Percentiles rank a stretch among this genome's conserved stretches.
Conservation (phyloP, 768 basidiomycete genomes). For the Rhodotorula graminis region DNA sequence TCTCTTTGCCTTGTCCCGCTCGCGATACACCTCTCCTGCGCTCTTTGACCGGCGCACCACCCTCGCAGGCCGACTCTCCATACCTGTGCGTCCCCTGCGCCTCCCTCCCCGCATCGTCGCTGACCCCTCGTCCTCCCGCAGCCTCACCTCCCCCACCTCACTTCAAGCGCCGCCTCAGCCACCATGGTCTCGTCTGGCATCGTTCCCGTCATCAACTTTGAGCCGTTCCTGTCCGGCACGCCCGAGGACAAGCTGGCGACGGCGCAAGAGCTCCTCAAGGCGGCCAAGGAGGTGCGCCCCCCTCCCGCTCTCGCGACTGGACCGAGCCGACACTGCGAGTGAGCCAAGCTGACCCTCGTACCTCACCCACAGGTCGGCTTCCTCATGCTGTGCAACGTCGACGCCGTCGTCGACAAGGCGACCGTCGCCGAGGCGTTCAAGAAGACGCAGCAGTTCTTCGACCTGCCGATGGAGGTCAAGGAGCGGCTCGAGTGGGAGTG, state of each 20-base stretch:
- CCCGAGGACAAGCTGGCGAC: conserved; percentile 58
- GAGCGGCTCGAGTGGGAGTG: conserved; percentile 66
- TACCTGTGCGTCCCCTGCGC: background rate
- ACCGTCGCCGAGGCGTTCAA: conserved; percentile 60
- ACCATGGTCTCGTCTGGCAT: conserved; percentile 15
- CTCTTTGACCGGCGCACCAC: no score
- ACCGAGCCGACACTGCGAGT: no score
- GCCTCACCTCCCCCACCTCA: background rate
- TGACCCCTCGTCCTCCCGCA: background rate
- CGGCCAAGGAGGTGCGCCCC: conserved; percentile 58
- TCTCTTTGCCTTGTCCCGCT: background rate
- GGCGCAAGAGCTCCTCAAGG: conserved; percentile 66
- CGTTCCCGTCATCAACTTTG: conserved; percentile 72
- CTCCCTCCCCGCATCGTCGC: no score
- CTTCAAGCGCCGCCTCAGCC: background rate
- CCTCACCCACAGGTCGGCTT: conserved; percentile 51
- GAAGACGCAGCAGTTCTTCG: conserved; percentile 74
- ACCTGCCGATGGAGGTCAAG: conserved; percentile 58
- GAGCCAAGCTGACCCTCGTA: no score
- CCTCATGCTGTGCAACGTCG: conserved; percentile 70
- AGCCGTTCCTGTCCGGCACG: conserved; percentile 58
- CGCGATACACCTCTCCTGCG: no score
- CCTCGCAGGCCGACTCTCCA: background rate
- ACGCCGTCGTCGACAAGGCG: conserved; percentile 54
- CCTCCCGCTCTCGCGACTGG: no score